Evolutionary conservation across 1,284 basidiomycete genomes (phyloP).

Genomic region (Rhodotorula sp.): DNA sequence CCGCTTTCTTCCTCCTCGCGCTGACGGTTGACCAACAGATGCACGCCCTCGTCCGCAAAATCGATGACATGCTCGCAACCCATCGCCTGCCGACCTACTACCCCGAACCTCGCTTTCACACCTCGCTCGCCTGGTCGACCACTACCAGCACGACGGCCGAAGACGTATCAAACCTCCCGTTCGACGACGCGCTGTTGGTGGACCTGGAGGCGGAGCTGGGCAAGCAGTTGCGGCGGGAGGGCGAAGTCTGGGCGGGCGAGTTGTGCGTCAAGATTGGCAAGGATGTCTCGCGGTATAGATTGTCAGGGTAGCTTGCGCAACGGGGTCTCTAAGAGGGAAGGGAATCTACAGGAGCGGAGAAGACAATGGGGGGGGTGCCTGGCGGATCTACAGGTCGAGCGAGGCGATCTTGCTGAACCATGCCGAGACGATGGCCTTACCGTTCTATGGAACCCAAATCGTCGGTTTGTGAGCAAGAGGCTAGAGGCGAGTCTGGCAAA

Average conservation of each 20-base stretch:
- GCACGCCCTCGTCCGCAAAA: conserved; percentile 55
- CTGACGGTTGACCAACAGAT: conserved; percentile 55
- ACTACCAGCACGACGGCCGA: background rate
- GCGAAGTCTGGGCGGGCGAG: conserved; percentile 23
- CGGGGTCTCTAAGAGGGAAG: too few species aligned
- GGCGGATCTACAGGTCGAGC: background rate
- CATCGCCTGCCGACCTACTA: conserved; percentile 73
- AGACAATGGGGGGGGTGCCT: too few species aligned
- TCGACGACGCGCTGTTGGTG: background rate
- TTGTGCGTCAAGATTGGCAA: conserved; percentile 36
- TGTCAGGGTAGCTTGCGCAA: background rate
- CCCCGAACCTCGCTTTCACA: conserved; percentile 68
- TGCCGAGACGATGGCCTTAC: conserved; percentile 18
- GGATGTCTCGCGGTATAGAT: conserved; percentile 7
- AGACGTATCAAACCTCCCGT: background rate
- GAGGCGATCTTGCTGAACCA: conserved; percentile 19
- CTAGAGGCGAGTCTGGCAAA: background rate
- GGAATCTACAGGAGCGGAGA: background rate
- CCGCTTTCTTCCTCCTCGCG: too few species aligned
- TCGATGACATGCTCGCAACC: conserved; percentile 58
- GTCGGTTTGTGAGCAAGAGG: background rate
- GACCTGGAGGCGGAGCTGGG: conserved; percentile 13
- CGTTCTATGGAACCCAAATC: background rate
- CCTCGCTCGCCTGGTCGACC: conserved; percentile 68
- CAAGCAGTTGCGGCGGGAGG: conserved; percentile 15